Evolutionary conservation across 345 rosid species (phyloP), one percentile per base, ranked within the genome.

Genomic region (Heritiera fomes): DNA sequence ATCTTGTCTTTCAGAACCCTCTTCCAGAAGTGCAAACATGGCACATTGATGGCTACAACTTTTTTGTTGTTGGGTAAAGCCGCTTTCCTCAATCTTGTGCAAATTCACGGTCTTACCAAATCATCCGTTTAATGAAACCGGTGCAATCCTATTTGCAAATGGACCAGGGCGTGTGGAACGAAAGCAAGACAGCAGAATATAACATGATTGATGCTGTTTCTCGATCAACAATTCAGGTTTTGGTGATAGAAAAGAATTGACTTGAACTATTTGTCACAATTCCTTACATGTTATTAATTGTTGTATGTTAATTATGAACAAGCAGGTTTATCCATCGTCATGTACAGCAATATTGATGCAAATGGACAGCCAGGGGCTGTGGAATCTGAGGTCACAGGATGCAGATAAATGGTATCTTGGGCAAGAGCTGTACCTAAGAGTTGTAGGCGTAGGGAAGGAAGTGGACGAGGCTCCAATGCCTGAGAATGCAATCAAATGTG

Each of bases 31-130:
- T 87, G 73, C 90, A 86, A 64, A 64, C 89, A 8, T 84, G 87
- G 86, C 90, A 87, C 71, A 75, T 89, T 41, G 91, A 87, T 64
- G 91, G 91, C 73, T 86, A 83, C 73, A 85, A 85, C 78, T 84
- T 89, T 77, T 87, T 84, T 30, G 87, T 84, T 40, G 86, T 87
- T 6, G 87, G 88, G 86, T 85, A 69, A 84, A 80, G 8, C 46
- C 2, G 8, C 10, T 50, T 13, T 50, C 6, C 13, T 3, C 40
- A 28, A 28, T 61, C 17, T 7, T 28, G 0, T 20, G 13, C 17
- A 11, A 20, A 52, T 49, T 50, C 43, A 69, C 12, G 6, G 38
- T 69, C n/a, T 46, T 70, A 17, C 40, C 40, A 5, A 47, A 13
- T 47, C 40, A 23, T 28, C 30, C 20, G 56, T 28, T 32, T 47